phyloP scores from a whole-genome alignment of 345 rosid genomes.

The Pugionium dolabratum region DNA sequence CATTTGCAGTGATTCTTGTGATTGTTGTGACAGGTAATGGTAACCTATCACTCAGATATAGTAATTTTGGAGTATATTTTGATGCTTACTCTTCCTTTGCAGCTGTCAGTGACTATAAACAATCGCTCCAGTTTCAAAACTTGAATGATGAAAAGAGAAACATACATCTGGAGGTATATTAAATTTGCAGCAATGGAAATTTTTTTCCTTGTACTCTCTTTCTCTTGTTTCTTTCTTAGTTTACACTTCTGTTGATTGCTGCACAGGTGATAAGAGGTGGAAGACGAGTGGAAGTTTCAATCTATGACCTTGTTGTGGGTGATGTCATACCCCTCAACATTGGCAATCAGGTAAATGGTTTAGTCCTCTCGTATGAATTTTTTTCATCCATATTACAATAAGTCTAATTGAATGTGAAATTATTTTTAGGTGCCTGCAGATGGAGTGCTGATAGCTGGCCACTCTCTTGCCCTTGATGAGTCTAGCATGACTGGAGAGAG shows the following conservation, averaged over 20 bases:
- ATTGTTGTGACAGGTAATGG: slow-evolving; percentile 81
- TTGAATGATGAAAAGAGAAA: slow-evolving; percentile 93
- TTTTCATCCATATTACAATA: neutral
- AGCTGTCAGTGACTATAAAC: slow-evolving; percentile 98
- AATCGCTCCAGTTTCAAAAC: slow-evolving; percentile 97
- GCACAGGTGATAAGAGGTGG: slow-evolving; percentile 86
- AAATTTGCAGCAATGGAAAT: neutral
- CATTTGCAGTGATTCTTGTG: slow-evolving; percentile 91
- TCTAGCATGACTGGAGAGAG: slow-evolving; percentile 99
- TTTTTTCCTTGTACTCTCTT: neutral
- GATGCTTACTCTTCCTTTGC: slow-evolving; percentile 29
- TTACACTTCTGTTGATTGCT: slow-evolving; percentile 20
- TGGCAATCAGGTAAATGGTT: slow-evolving; percentile 78
- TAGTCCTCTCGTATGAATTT: neutral
- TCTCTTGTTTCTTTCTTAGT: slow-evolving; percentile 19
- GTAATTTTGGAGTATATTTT: neutral
- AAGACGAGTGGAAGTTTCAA: slow-evolving; percentile 75
- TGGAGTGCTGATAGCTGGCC: slow-evolving; percentile 76
- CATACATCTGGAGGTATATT: slow-evolving; percentile 83
- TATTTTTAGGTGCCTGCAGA: slow-evolving; percentile 88
- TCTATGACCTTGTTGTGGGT: slow-evolving; percentile 93
- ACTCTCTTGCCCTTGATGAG: slow-evolving; percentile 89
- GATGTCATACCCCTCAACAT: slow-evolving; percentile 93
- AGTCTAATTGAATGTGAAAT: slow-evolving; percentile 10
- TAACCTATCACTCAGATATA: neutral